Base-by-base conservation (phyloP, 2,329 filamentous ascomycete species). In the Trichoderma gracile region DNA sequence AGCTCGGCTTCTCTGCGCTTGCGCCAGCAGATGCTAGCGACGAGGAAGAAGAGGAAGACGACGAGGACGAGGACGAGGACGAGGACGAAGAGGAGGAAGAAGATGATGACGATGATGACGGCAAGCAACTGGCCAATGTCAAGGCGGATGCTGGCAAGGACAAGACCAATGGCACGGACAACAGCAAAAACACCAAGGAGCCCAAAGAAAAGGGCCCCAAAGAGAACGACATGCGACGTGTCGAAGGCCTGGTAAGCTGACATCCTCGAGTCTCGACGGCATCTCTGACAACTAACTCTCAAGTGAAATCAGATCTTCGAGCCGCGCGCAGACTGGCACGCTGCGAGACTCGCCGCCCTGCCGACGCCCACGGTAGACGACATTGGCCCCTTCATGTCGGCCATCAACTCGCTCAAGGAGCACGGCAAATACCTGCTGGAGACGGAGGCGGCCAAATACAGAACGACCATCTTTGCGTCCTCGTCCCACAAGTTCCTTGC, bases 401-500 rank as follows among this genome's bases (percentile, higher is more conserved):
- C 80, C 14, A 78, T 86, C 27, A 77, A 81, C 50, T 78, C 79
- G 43, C 73, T 90, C 50, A 87, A 92, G 71, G 79, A 86, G 15
- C 87, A 96, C 75, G 93, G 92, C 3, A 85, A 86, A 67, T 81
- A 84, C 10, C 81, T 98, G 7, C 80, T 98, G 21, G 88, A 96
- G 61, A 82, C 86, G 27, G 95, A 99, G 73, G 90, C 90, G 67
- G 82, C 86, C 46, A 81, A 86, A 53, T 99, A 97, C 78, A 83
- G 84, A 63, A 85, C 87, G 27, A 89, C 92, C 69, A 80, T 90
- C 63, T 87, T 91, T 7, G 87, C 91, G 57, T 92, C 92, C 27
- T 95, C 94, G 2, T 94, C 93, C 46, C 91, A 96, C 77, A 96
- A 93, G 76, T 99, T 99, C 81, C 89, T 98, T 82, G 92, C 93